phyloP scores from a whole-genome alignment of 805 yeast species.

The Kodamaea leandrae region DNA sequence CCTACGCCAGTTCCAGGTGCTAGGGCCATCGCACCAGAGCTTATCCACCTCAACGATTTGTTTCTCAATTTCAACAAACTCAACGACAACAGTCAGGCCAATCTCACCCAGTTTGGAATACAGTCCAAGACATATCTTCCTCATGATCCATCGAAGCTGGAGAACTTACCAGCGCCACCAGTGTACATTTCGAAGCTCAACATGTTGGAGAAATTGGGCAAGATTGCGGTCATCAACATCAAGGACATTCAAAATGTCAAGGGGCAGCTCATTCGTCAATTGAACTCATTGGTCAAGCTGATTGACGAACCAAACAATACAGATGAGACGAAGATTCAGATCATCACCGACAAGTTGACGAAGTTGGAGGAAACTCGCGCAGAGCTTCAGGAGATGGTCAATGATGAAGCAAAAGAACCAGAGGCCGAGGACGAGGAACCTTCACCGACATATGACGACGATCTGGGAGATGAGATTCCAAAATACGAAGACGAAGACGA shows the following conservation, averaged over 20 bases:
- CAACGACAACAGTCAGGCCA: slow-evolving; percentile 28
- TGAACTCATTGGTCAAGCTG: slow-evolving; percentile 22
- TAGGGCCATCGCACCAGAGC: slow-evolving; percentile 26
- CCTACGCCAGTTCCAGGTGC: not conserved
- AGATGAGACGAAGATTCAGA: slow-evolving; percentile 33
- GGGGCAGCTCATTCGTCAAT: slow-evolving; percentile 23
- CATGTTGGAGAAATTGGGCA: slow-evolving; percentile 37
- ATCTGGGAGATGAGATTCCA: slow-evolving; percentile 14
- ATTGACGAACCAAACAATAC: slow-evolving; percentile 27
- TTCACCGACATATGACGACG: slow-evolving; percentile 26
- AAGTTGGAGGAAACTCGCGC: slow-evolving; percentile 27
- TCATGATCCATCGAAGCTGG: slow-evolving; percentile 30
- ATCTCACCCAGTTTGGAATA: slow-evolving; percentile 36
- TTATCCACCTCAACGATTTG: slow-evolving; percentile 31
- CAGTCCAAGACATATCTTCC: slow-evolving; percentile 40
- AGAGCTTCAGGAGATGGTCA: slow-evolving; percentile 32
- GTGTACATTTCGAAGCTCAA: slow-evolving; percentile 39
- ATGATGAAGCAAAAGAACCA: slow-evolving; percentile 10
- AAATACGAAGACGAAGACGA: slow-evolving; percentile 19
- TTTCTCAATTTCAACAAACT: slow-evolving; percentile 28
- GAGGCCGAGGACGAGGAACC: slow-evolving; percentile 24
- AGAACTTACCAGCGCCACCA: slow-evolving; percentile 38
- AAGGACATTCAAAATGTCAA: slow-evolving; percentile 30
- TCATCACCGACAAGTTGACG: slow-evolving; percentile 28
- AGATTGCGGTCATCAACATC: slow-evolving; percentile 30